Conservation (phyloP, 441 rosid genomes). For the Populus hybrid region DNA sequence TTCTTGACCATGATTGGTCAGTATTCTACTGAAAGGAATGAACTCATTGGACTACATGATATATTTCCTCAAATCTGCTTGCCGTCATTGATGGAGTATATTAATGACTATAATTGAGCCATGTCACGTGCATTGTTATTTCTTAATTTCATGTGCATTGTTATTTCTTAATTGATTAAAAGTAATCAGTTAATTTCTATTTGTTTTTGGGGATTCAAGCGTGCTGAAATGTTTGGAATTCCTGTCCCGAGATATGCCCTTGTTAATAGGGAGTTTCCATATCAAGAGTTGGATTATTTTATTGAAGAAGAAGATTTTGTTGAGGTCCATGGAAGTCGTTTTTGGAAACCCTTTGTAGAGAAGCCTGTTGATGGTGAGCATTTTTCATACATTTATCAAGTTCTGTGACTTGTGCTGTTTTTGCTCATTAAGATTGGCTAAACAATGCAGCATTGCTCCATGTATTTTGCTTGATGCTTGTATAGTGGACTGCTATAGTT, state of each 20-base stretch:
- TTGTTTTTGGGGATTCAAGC: slow-evolving; percentile 43
- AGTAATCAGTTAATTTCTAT: slow-evolving; percentile 12
- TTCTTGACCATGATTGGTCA: not conserved
- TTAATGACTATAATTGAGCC: not conserved
- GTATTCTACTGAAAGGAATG: not conserved
- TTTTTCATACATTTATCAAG: slow-evolving; percentile 13
- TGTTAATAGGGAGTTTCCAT: slow-evolving; percentile 79
- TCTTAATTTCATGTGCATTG: not conserved
- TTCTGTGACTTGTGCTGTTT: slow-evolving; percentile 17
- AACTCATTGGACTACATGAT: not conserved
- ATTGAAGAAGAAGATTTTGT: slow-evolving; percentile 97
- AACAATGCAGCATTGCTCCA: not conserved
- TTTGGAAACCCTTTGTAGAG: slow-evolving; percentile 99
- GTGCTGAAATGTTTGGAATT: slow-evolving; percentile 89
- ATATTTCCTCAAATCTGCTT: not conserved
- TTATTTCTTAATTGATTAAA: slow-evolving; percentile 11
- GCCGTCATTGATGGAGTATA: not conserved
- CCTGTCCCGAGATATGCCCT: slow-evolving; percentile 98
- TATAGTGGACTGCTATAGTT: not conserved
- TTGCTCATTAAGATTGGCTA: slow-evolving; percentile 3
- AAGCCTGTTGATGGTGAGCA: slow-evolving; percentile 92
- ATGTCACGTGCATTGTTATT: not conserved
- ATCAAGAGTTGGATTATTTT: slow-evolving; percentile 86
- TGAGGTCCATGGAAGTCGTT: slow-evolving; percentile 92
- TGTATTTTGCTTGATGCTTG: not conserved